phyloP scores from a whole-genome alignment of 2,329 filamentous ascomycete genomes.

The Eutypa lata region DNA sequence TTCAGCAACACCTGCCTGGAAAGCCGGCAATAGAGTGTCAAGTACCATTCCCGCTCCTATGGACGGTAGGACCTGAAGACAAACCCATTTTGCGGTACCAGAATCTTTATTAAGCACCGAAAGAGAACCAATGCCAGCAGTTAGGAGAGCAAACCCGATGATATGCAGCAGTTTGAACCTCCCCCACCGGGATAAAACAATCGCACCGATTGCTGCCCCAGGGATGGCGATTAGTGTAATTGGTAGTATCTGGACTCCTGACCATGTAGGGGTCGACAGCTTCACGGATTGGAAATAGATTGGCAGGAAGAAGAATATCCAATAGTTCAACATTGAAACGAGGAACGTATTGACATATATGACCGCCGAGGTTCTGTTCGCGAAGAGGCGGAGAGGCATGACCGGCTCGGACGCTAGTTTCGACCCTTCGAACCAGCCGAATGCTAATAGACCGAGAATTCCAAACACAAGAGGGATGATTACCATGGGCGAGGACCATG shows the following conservation, averaged over 20 bases:
- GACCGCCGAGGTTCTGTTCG: constrained; percentile 35
- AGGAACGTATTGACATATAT: constrained; percentile 34
- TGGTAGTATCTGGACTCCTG: constrained; percentile 44
- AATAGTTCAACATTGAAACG: constrained; percentile 31
- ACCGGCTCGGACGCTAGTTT: constrained; percentile 24
- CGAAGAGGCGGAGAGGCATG: constrained; percentile 42
- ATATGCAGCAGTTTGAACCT: constrained; percentile 33
- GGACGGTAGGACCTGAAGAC: constrained; percentile 32
- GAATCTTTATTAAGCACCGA: constrained; percentile 31
- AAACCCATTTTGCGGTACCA: constrained; percentile 30
- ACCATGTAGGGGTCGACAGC: constrained; percentile 55
- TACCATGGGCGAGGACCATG: constrained; percentile 17
- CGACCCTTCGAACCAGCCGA: constrained; percentile 31
- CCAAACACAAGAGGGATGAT: constrained; percentile 37
- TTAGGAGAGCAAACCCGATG: constrained; percentile 33
- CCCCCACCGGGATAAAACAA: constrained; percentile 30
- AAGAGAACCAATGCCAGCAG: constrained; percentile 39
- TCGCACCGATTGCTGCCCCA: constrained; percentile 20
- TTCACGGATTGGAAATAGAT: constrained; percentile 62
- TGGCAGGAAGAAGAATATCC: constrained; percentile 37
- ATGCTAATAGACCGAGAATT: constrained; percentile 31
- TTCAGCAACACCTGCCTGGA: constrained; percentile 31
- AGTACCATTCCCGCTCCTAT: constrained; percentile 34
- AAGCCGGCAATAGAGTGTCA: constrained; percentile 36
- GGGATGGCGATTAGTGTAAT: constrained; percentile 27